These are phyloP conservation scores for Yarrowia sp. DNA, from an alignment of 805 yeast species.

Conservation along the genomic window DNA sequence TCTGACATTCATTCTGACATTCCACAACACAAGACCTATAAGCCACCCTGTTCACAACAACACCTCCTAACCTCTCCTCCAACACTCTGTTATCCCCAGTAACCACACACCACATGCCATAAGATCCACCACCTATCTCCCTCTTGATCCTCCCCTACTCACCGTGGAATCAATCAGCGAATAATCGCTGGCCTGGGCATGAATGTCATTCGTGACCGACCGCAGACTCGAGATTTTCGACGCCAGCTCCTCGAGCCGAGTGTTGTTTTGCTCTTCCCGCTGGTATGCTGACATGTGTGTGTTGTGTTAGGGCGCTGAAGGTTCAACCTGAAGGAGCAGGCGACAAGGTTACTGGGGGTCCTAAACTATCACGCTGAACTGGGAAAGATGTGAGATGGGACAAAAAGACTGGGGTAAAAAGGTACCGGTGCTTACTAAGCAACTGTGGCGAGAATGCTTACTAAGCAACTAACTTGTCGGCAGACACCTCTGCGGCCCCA, in stretches of 20 bases:
- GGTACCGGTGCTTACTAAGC: not conserved
- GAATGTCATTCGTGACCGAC: constrained; percentile 70
- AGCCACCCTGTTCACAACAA: too few relatives aligned
- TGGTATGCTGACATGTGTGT: constrained; percentile 37
- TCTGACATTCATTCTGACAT: too few relatives aligned
- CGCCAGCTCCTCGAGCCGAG: constrained; percentile 67
- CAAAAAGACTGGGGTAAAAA: not conserved
- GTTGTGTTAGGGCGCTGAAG: not conserved
- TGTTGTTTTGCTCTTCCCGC: constrained; percentile 59
- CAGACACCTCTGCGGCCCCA: too few relatives aligned
- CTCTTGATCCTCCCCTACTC: constrained; percentile 39
- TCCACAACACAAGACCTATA: too few relatives aligned
- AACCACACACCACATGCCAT: too few relatives aligned
- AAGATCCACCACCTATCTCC: too few relatives aligned
- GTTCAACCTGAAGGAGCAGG: not conserved
- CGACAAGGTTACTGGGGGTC: constrained; percentile 1
- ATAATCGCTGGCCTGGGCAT: constrained; percentile 64
- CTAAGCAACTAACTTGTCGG: too few relatives aligned
- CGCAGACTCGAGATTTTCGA: constrained; percentile 69
- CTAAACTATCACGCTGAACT: too few relatives aligned
- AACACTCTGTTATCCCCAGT: too few relatives aligned
- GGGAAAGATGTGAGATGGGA: too few relatives aligned
- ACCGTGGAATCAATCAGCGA: constrained; percentile 52
- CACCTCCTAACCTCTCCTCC: too few relatives aligned
- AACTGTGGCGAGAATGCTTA: too few relatives aligned